Evolutionary conservation across 1,284 basidiomycete genomes (phyloP).

Genomic region (Fomitiporia mediterranea): DNA sequence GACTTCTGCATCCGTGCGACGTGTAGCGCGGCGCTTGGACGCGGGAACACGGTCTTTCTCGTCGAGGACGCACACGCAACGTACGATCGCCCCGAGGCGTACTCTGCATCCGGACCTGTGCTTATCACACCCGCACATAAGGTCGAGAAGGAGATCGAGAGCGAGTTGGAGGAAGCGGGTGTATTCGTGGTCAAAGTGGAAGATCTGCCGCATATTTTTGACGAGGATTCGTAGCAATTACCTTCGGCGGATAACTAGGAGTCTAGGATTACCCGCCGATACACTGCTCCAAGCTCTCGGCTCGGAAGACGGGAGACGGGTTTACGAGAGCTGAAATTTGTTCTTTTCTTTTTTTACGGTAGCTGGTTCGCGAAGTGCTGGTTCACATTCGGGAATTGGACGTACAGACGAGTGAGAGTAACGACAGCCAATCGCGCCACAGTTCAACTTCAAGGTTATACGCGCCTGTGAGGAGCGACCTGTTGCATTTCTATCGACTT

Average conservation of each 20-base stretch:
- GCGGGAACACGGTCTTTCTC: slow-evolving; percentile 61
- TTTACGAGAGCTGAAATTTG: too few species aligned
- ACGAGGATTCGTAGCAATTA: slow-evolving; percentile 29
- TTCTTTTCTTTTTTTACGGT: too few species aligned
- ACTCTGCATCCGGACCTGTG: slow-evolving; percentile 30
- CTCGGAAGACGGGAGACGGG: too few species aligned
- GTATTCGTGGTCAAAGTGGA: slow-evolving; percentile 61
- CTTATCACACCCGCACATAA: slow-evolving; percentile 42
- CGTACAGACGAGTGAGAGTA: too few species aligned
- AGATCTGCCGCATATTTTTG: slow-evolving; percentile 51
- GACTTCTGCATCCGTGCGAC: slow-evolving; percentile 64
- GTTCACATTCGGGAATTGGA: too few species aligned
- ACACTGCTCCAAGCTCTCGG: background rate
- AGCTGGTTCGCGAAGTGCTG: too few species aligned
- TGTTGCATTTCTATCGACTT: too few species aligned
- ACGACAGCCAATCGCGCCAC: too few species aligned
- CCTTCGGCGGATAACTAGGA: background rate
- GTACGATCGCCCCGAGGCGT: slow-evolving; percentile 56
- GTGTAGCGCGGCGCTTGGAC: slow-evolving; percentile 52
- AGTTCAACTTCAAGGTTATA: too few species aligned
- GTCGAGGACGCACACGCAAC: slow-evolving; percentile 62
- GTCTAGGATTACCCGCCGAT: background rate
- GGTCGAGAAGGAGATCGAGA: slow-evolving; percentile 44
- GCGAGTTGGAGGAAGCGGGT: slow-evolving; percentile 59
- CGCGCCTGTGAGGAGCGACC: background rate